Evolutionary conservation across 2,329 filamentous ascomycete genomes (phyloP), one percentile per base, ranked within the genome.

Genomic region (Exophiala oligosperma): DNA sequence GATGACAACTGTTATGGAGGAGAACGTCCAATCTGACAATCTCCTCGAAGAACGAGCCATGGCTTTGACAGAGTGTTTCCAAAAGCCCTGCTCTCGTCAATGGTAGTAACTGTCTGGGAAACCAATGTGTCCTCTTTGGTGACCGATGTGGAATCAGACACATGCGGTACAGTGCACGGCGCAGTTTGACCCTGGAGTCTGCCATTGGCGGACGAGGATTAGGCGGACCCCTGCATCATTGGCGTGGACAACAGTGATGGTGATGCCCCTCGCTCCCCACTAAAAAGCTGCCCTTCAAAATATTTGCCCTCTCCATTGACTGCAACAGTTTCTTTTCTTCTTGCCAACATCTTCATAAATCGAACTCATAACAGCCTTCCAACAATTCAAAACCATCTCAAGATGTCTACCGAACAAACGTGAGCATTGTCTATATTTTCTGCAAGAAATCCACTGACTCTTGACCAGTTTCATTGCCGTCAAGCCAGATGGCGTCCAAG

Each of bases 401-500:
- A 74, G 74, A 89, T 89, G 86, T 84, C 90, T 81, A 81, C 78
- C 79, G 91, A 95, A 82, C 90, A 93, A 84, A 96, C 92, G 91
- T 96, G 81, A 79, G 89, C 81, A 43, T 56, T 55, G 53, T 48
- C 47, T 61, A 66, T 65, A 63, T 21, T 21, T 14, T 43, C 11
- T 43, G 64, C 63, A 4, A 26, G 12, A 24, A 28, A 7, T 29
- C 7, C 32, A 35, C 32, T 35, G 8, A 35, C 32, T 60, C 62
- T 60, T 61, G 56, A 69, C 62, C 73, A 97, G 93, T 84, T 97
- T 97, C 90, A 97, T 97, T 86, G 94, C 94, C 77, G 91, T 99
- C 87, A 99, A 99, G 92, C 94, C 93, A 72, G 94, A 97, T 82
- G 94, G 94, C 79, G 94, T 97, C 82, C 94, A 97, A 88, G 92